These are phyloP conservation scores for Gracilariopsis chorda DNA, from an alignment of 23 red algal species.

Conservation along the genomic window DNA sequence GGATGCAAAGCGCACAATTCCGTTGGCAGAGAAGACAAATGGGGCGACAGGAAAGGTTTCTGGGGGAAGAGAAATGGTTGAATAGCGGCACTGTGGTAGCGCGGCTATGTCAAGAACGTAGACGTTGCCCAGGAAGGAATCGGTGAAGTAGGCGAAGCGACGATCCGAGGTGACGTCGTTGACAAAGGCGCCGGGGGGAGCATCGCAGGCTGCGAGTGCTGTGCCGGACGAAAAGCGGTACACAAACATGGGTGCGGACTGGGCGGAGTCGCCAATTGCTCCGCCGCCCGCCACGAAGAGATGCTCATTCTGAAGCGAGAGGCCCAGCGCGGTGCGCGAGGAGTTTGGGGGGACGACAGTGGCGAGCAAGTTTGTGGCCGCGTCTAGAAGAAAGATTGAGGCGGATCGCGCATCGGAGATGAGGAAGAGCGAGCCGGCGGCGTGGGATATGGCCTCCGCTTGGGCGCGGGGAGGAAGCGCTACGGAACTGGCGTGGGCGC, in stretches of 20 bases:
- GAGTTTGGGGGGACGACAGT: not conserved
- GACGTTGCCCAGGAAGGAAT: not conserved
- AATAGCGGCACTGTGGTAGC: not conserved
- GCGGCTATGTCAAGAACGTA: not conserved
- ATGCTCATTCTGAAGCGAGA: not conserved
- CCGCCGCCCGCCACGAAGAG: constrained; percentile 44
- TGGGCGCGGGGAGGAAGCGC: not conserved
- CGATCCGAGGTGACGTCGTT: constrained; percentile 16
- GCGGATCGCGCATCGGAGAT: not conserved
- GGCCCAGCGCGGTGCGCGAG: not conserved
- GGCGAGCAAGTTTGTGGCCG: not conserved
- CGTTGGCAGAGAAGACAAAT: not conserved
- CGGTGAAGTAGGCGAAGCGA: constrained; percentile 15
- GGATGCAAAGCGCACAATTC: not conserved
- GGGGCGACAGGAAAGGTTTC: not conserved
- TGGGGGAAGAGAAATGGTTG: not conserved
- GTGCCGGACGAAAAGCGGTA: not conserved
- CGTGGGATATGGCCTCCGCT: constrained; percentile 21
- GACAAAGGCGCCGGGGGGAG: not conserved
- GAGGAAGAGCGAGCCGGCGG: constrained; percentile 24
- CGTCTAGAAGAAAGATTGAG: not conserved
- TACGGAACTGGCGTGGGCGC: no score
- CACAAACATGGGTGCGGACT: not conserved
- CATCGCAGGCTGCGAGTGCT: not conserved
- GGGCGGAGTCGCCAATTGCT: not conserved